phyloP scores from a whole-genome alignment of 805 yeast species.

The Zygoascus biomembranicola region DNA sequence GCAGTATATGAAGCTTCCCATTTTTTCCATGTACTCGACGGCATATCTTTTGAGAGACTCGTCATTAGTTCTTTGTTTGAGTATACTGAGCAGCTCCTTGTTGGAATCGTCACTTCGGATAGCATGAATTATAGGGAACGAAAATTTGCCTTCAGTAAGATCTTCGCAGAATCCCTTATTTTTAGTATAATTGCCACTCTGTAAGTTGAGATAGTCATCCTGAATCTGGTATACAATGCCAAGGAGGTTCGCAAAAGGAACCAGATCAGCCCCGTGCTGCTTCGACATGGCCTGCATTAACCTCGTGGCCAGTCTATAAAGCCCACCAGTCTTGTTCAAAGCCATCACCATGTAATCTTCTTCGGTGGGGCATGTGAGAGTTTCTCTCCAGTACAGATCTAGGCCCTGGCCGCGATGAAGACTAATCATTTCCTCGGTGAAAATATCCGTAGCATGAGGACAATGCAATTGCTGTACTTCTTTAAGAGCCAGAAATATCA shows the following conservation, averaged over 20 bases:
- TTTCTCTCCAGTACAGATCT: constrained; percentile 84
- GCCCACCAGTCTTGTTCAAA: constrained; percentile 81
- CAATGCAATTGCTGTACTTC: constrained; percentile 31
- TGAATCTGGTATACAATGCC: constrained; percentile 80
- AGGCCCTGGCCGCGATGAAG: constrained; percentile 86
- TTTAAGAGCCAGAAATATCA: constrained; percentile 66
- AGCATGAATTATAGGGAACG: constrained; percentile 76
- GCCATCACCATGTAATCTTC: constrained; percentile 71
- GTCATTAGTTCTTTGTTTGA: constrained; percentile 46
- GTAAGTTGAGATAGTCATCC: constrained; percentile 74
- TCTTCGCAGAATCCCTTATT: constrained; percentile 82
- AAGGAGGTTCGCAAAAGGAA: constrained; percentile 62
- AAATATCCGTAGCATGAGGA: constrained; percentile 12
- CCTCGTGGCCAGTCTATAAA: constrained; percentile 65
- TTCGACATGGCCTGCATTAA: constrained; percentile 39
- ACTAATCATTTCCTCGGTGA: constrained; percentile 60
- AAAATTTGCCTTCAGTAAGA: constrained; percentile 79
- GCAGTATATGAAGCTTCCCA: constrained; percentile 37
- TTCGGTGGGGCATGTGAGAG: constrained; percentile 47
- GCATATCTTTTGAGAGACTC: constrained; percentile 42
- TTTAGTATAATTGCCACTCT: constrained; percentile 39
- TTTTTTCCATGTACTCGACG: constrained; percentile 36
- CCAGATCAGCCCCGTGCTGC: constrained; percentile 22
- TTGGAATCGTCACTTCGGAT: constrained; percentile 32
- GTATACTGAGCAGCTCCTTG: constrained; percentile 39